Base-by-base conservation (phyloP, 106 monocot species). In the Iris macrosiphon region DNA sequence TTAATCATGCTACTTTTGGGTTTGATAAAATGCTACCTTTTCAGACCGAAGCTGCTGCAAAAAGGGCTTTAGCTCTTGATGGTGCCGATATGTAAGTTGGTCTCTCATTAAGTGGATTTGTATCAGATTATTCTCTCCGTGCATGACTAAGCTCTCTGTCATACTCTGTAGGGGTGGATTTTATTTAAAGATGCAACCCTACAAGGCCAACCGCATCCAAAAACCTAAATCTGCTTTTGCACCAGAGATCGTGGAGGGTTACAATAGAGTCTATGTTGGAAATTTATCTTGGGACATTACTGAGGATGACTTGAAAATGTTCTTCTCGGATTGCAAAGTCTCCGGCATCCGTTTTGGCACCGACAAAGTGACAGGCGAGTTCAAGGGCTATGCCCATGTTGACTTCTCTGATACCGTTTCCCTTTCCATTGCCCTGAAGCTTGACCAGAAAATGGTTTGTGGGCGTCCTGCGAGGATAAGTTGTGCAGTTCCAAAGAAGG, bases 11-110 rank as follows among this genome's bases (percentile, higher is more conserved):
- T n/a, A n/a, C n/a, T n/a, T n/a, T n/a, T n/a, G n/a, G n/a, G n/a
- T n/a, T n/a, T n/a, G n/a, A n/a, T n/a, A n/a, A n/a, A n/a, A n/a
- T n/a, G n/a, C n/a, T n/a, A n/a, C 48, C 33, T 22, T 60, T 69
- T 42, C 91, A 98, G 98, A 98, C 98, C 24, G 91, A 84, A 64
- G 79, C 83, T 67, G 98, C 98, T n/a, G 98, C 98, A 6, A 78
- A 81, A 69, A 79, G 91, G 57, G 98, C 98, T 59, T 61, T 91
- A 40, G 74, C 71, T 72, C 78, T 98, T 24, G 83, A 98, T 69
- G 91, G 98, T 56, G 79, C 98, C 17, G 98, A 91, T 70, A 98
- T 98, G 91, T 98, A 81, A 86, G 79, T 24, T 50, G 33, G 51
- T 39, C 17, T 32, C 12, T 7, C 20, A 45, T 46, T 26, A 13